Percentiles rank a stretch among this genome's conserved stretches.
Conservation (phyloP, 345 rosid genomes). For the Trapa bicornis region DNA sequence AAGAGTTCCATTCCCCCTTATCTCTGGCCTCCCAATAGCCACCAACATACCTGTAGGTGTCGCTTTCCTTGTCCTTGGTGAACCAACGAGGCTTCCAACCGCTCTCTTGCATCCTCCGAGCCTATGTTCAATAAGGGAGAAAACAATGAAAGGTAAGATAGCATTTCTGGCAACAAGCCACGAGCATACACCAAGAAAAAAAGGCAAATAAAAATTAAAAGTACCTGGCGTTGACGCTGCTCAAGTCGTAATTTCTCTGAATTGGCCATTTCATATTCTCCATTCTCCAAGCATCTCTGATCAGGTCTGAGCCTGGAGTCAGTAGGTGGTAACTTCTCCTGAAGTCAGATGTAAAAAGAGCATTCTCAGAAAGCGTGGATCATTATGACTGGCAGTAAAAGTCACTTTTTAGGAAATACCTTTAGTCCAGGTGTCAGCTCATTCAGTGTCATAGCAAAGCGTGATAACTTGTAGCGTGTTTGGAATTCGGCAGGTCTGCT, state of each 20-base stretch:
- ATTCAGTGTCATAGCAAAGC: slow-evolving; percentile 76
- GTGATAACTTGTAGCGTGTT: slow-evolving; percentile 81
- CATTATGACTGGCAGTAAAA: background rate
- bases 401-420: slow-evolving; percentile 24
- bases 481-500: slow-evolving; percentile 59
- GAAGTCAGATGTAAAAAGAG: slow-evolving; percentile 2
- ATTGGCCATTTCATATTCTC: slow-evolving; percentile 95
- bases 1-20: slow-evolving; percentile 50
- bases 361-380: background rate
- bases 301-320: slow-evolving; percentile 98
- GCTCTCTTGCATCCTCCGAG: slow-evolving; percentile 92
- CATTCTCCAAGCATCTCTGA: slow-evolving; percentile 77
- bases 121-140: slow-evolving; percentile 26
- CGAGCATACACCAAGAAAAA: background rate
- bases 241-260: slow-evolving; percentile 89
- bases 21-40: slow-evolving; percentile 95
- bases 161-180: no score
- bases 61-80: slow-evolving; percentile 53
- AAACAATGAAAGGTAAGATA: no score
- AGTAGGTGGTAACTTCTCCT: slow-evolving; percentile 94
- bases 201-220: no score
- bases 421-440: slow-evolving; percentile 75
- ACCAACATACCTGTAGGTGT: slow-evolving; percentile 46
- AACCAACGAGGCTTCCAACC: slow-evolving; percentile 99
- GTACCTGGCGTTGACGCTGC: slow-evolving; percentile 93